Evolutionary conservation across 2,329 filamentous ascomycete genomes (phyloP), one percentile per base, ranked within the genome.

Genomic region (Orbilia blumenaviensis): DNA sequence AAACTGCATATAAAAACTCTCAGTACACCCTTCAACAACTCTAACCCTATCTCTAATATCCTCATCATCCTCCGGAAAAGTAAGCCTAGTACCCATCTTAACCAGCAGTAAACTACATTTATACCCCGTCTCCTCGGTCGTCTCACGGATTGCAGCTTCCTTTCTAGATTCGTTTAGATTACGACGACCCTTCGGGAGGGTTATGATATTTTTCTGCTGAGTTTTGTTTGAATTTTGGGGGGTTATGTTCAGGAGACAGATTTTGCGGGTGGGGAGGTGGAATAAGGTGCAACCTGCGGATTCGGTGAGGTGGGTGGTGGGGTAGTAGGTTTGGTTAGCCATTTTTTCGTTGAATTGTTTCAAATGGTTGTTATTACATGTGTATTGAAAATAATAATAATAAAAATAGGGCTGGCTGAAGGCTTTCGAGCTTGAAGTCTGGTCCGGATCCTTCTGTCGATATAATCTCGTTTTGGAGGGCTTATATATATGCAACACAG

Each of bases 41-140:
- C 67, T 36, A 38, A 52, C 60, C 10, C 9, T 46, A 52, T 66
- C 68, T 38, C 42, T 48, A 2, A 50, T 42, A 38, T 72, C 60
- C 18, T 64, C 67, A n/a, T 64, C 21, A 14, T 64, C 67, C 16
- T 60, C 67, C 2, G 60, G 46, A 7, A 60, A 16, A 2, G 67
- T 66, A 21, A 58, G 25, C 27, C 60, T 42, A n/a, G 42, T 46
- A 4, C 38, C 48, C 12, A 72, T 18, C 16, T 27, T 58, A 7
- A 72, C 36, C n/a, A 50, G 67, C n/a, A 64, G 34, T 4, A 72
- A 34, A 16, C 25, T 38, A 32, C 67, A 72, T 41, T 72, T 58
- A n/a, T 72, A 72, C 12, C 27, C 36, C 14, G 67, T 72, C 21
- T 72, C 67, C 50, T 72, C 67, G 10, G 48, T 72, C n/a, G 61